Base-by-base conservation (phyloP, 768 basidiomycete genomes). In the Butyriboletus loyo region DNA sequence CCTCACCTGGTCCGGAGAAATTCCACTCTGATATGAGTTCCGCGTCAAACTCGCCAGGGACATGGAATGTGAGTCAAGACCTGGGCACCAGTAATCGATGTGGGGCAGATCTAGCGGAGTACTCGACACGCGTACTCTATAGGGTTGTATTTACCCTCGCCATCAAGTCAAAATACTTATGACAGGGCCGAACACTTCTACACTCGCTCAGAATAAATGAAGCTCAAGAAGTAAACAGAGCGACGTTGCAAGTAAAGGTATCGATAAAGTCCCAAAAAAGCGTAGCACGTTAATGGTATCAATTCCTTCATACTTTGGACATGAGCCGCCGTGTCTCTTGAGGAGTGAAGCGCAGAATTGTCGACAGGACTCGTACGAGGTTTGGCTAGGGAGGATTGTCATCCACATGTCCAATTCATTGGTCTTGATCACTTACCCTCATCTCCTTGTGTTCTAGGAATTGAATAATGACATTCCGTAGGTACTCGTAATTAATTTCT, bases 371-470 rank as follows among this genome's bases (percentile, higher is more conserved):
- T 49, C 87, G 82, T 25, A 98, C 84, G 30, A 99, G 83, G 61
- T 93, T 91, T 0, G 93, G 90, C 89, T 93, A 53, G 10, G 19
- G 40, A 46, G 11, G 24, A 63, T 14, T 53, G 54, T 52, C 50
- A 58, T 13, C 21, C 36, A 32, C 21, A 44, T 25, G 38, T 14
- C 21, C 2, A 5, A 5, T 34, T 19, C 34, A 22, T 25, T 24
- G 35, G n/a, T 19, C 7, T 47, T 14, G 32, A 38, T 5, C 36
- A 75, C 91, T 67, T 65, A 94, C 94, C 73, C 97, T 80, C 94
- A 98, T 98, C 69, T 98, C 94, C 67, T 96, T 94, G 73, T 98
- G 91, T 67, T 99, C 97, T 45, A 99, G 76, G 74, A 99, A 99
- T 68, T 98, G 97, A 41, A 99, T 69, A 51, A 98, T 92, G 30